phyloP scores from a whole-genome alignment of 1,139 yeast species.

The Saccharomyces pastorianus region DNA sequence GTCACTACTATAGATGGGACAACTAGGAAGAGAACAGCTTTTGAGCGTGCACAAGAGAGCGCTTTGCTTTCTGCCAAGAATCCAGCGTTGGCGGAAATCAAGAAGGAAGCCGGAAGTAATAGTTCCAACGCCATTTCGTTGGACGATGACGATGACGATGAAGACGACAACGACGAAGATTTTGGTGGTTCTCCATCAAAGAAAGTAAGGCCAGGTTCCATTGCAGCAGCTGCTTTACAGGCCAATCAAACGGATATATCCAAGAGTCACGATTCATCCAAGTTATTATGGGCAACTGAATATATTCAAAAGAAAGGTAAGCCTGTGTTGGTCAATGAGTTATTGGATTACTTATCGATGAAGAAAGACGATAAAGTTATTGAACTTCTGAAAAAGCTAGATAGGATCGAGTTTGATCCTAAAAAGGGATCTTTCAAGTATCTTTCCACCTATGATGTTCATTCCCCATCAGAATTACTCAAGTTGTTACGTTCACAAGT shows the following conservation, averaged over 20 bases:
- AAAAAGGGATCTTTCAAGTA: conserved; percentile 65
- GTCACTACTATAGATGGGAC: conserved; percentile 10
- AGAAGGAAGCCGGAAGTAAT: conserved; percentile 8
- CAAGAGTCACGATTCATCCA: conserved; percentile 59
- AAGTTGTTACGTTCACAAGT: conserved; percentile 70
- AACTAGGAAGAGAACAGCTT: conserved; percentile 22
- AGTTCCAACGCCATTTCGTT: background rate
- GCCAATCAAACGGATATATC: conserved; percentile 38
- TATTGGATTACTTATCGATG: conserved; percentile 28
- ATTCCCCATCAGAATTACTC: conserved; percentile 68
- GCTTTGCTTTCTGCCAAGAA: background rate
- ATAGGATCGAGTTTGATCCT: conserved; percentile 59
- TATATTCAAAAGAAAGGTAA: conserved; percentile 61
- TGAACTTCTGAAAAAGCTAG: conserved; percentile 65
- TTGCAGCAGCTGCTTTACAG: conserved; percentile 29
- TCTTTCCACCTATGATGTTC: conserved; percentile 80
- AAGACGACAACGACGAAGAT: conserved; percentile 13
- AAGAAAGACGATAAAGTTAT: conserved; percentile 45
- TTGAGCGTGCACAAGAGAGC: conserved; percentile 1
- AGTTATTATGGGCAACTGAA: conserved; percentile 80
- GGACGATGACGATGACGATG: conserved; percentile 12
- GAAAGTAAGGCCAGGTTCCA: conserved; percentile 32
- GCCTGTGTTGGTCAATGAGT: conserved; percentile 51
- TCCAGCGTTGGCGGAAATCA: conserved; percentile 9
- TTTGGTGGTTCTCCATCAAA: conserved; percentile 23